Base-by-base conservation (phyloP, 1,284 basidiomycete species). In the Sphagnurus paluster region DNA sequence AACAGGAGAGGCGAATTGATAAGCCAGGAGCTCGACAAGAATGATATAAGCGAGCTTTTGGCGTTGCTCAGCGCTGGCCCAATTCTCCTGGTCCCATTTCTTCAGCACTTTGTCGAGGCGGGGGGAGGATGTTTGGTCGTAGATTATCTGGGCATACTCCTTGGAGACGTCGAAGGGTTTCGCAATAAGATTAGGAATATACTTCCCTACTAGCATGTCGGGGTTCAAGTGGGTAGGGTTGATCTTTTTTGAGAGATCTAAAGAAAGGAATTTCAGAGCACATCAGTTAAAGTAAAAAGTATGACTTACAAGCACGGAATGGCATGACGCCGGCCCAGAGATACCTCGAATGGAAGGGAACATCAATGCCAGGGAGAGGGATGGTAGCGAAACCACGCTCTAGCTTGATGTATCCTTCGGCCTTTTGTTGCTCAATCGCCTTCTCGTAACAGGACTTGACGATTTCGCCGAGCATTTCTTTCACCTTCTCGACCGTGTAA, bases 291-390 rank as follows among this genome's bases (percentile, higher is more conserved):
- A 14, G 4, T 3, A 46, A 16, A 32, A 39, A 39, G 13, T 19
- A 32, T 29, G 10, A 75, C 87, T 69, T 63, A 92, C 89, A 93
- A 38, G 90, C 89, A 56, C 93, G 84, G 88, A 96, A 96, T 3
- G 93, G 93, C 83, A 98, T 83, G 40, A 99, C 97, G 66, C 96
- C 97, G 24, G 94, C 93, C 97, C 96, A 95, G 37, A 99, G 82
- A 73, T 98, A 98, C 57, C 93, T 88, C 7, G 96, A 95, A 70
- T 99, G 96, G 90, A 99, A 99, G 9, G 97, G 96, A 9, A 99
- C 96, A 60, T 99, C 96, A 60, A 99, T 98, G 59, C 96, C 96
- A 26, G 96, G 93, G 9, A 98, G 79, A 44, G 95, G 94, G 53
- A 98, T 97, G 7, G 93, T 95, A 0, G 92, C 95, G 61, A 95